Conservation (phyloP, 2,329 filamentous ascomycete genomes). For the Teratosphaeriaceae sp. region DNA sequence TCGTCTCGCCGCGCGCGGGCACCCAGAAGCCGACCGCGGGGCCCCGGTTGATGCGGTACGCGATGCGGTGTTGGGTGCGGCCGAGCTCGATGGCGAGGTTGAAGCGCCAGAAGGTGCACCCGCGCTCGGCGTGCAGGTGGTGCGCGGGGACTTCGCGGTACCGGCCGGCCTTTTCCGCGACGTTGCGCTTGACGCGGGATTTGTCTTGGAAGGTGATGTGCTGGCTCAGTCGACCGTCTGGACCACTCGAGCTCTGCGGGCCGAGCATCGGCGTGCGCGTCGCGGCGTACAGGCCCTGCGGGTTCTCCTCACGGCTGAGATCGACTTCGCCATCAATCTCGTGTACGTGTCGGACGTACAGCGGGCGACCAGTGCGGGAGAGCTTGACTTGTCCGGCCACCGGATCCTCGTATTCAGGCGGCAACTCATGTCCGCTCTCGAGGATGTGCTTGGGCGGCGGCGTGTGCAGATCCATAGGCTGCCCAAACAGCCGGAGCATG, state of each 20-base stretch:
- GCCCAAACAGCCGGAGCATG: slow-evolving; percentile 74
- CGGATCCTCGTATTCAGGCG: slow-evolving; percentile 81
- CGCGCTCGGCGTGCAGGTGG: slow-evolving; percentile 75
- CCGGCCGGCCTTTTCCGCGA: slow-evolving; percentile 75
- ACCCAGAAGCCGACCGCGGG: slow-evolving; percentile 93
- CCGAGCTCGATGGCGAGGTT: slow-evolving; percentile 86
- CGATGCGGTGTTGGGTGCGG: slow-evolving; percentile 72
- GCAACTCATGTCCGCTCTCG: slow-evolving; percentile 52
- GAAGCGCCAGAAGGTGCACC: slow-evolving; percentile 95
- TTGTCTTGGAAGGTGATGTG: slow-evolving; percentile 35
- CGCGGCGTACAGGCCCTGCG: slow-evolving; percentile 72
- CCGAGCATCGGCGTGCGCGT: slow-evolving; percentile 27
- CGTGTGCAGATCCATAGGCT: slow-evolving; percentile 74
- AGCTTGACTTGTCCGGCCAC: slow-evolving; percentile 82
- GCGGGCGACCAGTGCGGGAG: slow-evolving; percentile 73
- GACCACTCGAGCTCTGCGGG: slow-evolving; percentile 17
- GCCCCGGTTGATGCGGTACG: slow-evolving; percentile 91
- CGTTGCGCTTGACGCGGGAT: slow-evolving; percentile 47
- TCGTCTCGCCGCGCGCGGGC: slow-evolving; percentile 71
- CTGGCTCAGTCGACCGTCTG: slow-evolving; percentile 18
- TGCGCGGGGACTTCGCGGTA: slow-evolving; percentile 78
- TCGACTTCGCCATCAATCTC: slow-evolving; percentile 73
- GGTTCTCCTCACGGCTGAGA: slow-evolving; percentile 70
- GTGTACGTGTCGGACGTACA: slow-evolving; percentile 84
- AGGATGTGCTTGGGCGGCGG: slow-evolving; percentile 66